Conservation (phyloP, 1,284 basidiomycete species). For the Somion occarium region DNA sequence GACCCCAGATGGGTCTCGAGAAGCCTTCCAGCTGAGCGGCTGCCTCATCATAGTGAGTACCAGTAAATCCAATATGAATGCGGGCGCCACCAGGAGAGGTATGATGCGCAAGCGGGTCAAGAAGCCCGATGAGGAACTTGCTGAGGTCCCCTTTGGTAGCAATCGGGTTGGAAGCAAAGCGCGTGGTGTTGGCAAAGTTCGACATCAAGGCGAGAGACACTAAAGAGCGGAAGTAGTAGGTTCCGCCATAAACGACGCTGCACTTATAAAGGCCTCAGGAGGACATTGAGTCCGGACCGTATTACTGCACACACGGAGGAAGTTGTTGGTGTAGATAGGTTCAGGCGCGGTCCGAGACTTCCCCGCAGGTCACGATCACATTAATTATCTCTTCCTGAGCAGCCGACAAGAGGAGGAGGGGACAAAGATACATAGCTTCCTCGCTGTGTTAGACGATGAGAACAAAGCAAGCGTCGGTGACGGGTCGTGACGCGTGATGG, state of each 20-base stretch:
- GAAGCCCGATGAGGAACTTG: constrained; percentile 49
- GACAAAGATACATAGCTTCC: no score
- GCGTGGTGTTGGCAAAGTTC: constrained; percentile 28
- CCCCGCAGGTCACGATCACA: constrained; percentile 2
- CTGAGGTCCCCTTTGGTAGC: constrained; percentile 54
- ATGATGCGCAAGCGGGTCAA: constrained; percentile 63
- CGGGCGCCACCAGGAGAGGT: constrained; percentile 72
- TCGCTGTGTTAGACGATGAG: no score
- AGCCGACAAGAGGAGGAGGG: not conserved
- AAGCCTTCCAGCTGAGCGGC: constrained; percentile 77
- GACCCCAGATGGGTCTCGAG: constrained; percentile 73
- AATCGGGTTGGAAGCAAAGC: constrained; percentile 54
- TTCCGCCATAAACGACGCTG: not conserved
- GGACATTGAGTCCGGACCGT: not conserved
- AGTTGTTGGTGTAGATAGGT: not conserved
- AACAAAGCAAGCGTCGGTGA: no score
- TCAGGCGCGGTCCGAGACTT: constrained; percentile 6
- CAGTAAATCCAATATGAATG: constrained; percentile 67
- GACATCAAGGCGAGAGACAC: no score
- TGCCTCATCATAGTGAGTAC: constrained; percentile 70
- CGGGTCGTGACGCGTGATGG: no score
- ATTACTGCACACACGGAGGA: not conserved
- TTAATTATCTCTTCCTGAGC: not conserved
- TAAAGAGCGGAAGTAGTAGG: not conserved
- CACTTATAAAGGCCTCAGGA: not conserved